Conservation (phyloP, 495 filamentous ascomycete species). For the Xylona heveae region DNA sequence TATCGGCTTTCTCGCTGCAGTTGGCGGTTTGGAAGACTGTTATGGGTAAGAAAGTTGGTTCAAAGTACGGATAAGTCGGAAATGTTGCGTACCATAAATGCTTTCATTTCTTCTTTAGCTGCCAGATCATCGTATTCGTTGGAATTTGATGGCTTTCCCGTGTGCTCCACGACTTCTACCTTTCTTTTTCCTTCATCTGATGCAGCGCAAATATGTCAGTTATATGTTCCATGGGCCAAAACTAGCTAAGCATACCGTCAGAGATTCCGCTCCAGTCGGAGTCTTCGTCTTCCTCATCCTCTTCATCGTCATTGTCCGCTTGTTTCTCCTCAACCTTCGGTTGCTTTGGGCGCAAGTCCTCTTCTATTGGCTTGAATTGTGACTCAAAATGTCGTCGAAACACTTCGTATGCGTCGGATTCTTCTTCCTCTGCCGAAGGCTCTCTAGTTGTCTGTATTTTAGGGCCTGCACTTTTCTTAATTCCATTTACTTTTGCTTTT, state of each 20-base stretch:
- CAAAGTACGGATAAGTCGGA: neutral
- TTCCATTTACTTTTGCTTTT: too few species aligned
- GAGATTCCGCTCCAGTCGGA: constrained; percentile 51
- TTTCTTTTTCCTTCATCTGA: constrained; percentile 10
- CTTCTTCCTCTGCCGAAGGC: neutral
- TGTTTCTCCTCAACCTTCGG: constrained; percentile 8
- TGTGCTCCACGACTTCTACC: constrained; percentile 50
- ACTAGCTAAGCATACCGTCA: too few species aligned
- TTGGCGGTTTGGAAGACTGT: constrained; percentile 18
- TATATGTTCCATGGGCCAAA: neutral
- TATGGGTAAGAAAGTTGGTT: constrained; percentile 26
- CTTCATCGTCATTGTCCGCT: constrained; percentile 7
- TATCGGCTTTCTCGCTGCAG: constrained; percentile 6
- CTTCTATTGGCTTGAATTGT: constrained; percentile 53
- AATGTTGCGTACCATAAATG: constrained; percentile 43
- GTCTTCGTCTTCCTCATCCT: constrained; percentile 16
- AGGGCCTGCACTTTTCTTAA: too few species aligned
- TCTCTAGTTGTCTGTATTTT: neutral
- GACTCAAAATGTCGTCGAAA: constrained; percentile 74
- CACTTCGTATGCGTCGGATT: constrained; percentile 25
- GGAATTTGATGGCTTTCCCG: constrained; percentile 13
- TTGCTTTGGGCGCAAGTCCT: too few species aligned
- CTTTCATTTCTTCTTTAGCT: constrained; percentile 48
- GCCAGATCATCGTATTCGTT: too few species aligned
- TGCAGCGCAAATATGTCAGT: neutral